Evolutionary conservation across 495 filamentous ascomycete species (phyloP).

Genomic region (Schizothecium vesticola): DNA sequence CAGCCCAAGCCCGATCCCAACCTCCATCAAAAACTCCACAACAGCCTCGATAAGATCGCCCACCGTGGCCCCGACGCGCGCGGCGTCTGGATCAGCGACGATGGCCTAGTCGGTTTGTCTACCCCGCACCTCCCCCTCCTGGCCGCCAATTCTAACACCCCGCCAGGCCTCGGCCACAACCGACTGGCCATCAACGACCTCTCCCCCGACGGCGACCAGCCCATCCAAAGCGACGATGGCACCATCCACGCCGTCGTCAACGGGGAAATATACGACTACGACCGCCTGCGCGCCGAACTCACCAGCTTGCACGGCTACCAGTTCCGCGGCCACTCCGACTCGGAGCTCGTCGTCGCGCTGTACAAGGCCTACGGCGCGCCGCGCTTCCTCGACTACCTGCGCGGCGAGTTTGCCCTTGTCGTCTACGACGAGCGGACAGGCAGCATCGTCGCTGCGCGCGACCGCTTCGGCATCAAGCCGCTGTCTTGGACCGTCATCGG

Average conservation of each 20-base stretch:
- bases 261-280: slow-evolving; percentile 51
- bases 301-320: slow-evolving; percentile 27
- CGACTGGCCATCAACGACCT: slow-evolving; percentile 51
- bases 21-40: slow-evolving; percentile 7
- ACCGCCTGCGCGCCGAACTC: slow-evolving; percentile 34
- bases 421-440: slow-evolving; percentile 39
- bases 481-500: slow-evolving; percentile 40
- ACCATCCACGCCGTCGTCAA: slow-evolving; percentile 49
- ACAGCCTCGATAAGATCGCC: slow-evolving; percentile 35
- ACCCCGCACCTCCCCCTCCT: not conserved
- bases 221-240: slow-evolving; percentile 36
- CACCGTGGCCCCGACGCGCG: slow-evolving; percentile 47
- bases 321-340: slow-evolving; percentile 37
- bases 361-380: slow-evolving; percentile 44
- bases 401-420: slow-evolving; percentile 49
- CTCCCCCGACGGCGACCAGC: slow-evolving; percentile 40
- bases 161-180: slow-evolving; percentile 16
- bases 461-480: slow-evolving; percentile 52
- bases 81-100: slow-evolving; percentile 41
- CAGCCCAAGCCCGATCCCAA: not conserved
- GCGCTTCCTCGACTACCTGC: slow-evolving; percentile 37
- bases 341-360: slow-evolving; percentile 46
- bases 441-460: slow-evolving; percentile 41
- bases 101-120: slow-evolving; percentile 18
- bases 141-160: not conserved